Evolutionary conservation across 257 asterid species (phyloP).

Genomic region (Nicotiana tabacum): DNA sequence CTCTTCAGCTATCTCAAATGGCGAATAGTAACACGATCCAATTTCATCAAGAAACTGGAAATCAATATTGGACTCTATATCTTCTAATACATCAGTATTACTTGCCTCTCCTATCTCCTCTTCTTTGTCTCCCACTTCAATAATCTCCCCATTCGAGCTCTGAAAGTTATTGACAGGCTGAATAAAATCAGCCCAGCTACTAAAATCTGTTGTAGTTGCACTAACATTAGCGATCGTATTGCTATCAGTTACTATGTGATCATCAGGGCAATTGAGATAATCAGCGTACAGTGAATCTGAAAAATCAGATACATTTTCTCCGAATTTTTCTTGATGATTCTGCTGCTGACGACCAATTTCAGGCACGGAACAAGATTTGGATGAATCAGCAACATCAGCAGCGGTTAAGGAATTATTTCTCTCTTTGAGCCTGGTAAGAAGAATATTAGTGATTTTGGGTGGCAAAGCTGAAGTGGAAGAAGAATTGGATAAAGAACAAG

Average conservation of each 20-base stretch:
- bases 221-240: not conserved
- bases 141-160: not conserved
- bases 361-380: slow-evolving; percentile 1
- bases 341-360: not conserved
- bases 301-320: slow-evolving; percentile 26
- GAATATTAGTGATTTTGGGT: slow-evolving; percentile 59
- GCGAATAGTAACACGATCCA: slow-evolving; percentile 41
- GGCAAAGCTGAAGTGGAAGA: slow-evolving; percentile 54
- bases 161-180: not conserved
- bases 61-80: not conserved
- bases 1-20: slow-evolving; percentile 63
- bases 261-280: slow-evolving; percentile 50
- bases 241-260: slow-evolving; percentile 17
- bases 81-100: not conserved
- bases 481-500: slow-evolving; percentile 23
- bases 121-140: not conserved
- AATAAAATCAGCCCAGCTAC: not conserved
- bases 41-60: slow-evolving; percentile 30
- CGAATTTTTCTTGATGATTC: not conserved
- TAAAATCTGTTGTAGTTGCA: not conserved
- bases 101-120: not conserved
- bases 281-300: slow-evolving; percentile 43
- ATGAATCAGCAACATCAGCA: not conserved
- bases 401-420: slow-evolving; percentile 36
- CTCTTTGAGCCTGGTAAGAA: slow-evolving; percentile 56